Conservation (phyloP, 768 basidiomycete species). For the Grammothele lineata region DNA sequence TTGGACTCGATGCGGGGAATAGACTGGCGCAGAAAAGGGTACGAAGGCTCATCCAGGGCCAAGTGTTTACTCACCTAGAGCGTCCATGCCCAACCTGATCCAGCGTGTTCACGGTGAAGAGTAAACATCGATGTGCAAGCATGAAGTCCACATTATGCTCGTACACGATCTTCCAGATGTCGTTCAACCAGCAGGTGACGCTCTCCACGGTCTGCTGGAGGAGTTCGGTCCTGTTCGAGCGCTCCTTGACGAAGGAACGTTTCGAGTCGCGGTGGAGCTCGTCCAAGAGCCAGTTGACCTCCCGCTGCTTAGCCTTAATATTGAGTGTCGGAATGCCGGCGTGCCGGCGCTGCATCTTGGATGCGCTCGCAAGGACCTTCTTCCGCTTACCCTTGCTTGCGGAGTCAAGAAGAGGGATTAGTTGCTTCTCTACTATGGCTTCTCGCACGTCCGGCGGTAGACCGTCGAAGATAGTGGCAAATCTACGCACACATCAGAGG, state of each 20-base stretch:
- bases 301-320: constrained; percentile 48
- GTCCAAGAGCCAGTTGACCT: constrained; percentile 48
- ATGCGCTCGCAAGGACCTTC: constrained; percentile 37
- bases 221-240: constrained; percentile 51
- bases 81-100: constrained; percentile 37
- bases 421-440: constrained; percentile 43
- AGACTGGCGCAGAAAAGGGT: too few species aligned
- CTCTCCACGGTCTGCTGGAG: constrained; percentile 52
- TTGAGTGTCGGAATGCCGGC: constrained; percentile 45
- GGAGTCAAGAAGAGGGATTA: constrained; percentile 44
- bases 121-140: constrained; percentile 51
- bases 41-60: too few species aligned
- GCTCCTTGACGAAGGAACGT: constrained; percentile 46
- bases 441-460: constrained; percentile 53
- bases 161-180: constrained; percentile 60
- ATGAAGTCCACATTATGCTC: constrained; percentile 51
- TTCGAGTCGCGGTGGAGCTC: constrained; percentile 54
- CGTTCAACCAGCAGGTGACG: constrained; percentile 53
- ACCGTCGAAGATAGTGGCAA: constrained; percentile 42
- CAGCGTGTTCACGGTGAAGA: constrained; percentile 46
- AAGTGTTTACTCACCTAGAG: constrained; percentile 37
- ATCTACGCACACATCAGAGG: constrained; percentile 30
- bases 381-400: constrained; percentile 35
- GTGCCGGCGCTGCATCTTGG: constrained; percentile 35
- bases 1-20: too few species aligned